Base-by-base conservation (phyloP, 2,329 filamentous ascomycete genomes). In the Paraphoma chrysanthemicola region DNA sequence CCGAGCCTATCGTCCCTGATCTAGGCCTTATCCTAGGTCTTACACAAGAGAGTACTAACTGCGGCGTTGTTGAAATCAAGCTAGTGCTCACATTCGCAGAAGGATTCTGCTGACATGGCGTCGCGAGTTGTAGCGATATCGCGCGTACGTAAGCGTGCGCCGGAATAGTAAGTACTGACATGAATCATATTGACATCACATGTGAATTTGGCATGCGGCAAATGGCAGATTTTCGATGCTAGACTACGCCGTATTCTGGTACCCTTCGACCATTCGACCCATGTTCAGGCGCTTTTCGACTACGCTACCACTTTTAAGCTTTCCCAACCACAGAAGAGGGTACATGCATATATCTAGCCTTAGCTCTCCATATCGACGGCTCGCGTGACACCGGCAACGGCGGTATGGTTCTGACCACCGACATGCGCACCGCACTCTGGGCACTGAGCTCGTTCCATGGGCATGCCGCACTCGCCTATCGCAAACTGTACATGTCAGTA, bases 391-490 rank as follows among this genome's bases (percentile, higher is more conserved):
- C 88, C 88, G 12, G 68, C 75, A 0, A 77, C 81, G n/a, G 81
- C 57, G 8, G 8, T 51, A 69, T 90, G 86, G 39, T 81, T 9
- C 44, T 63, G 67, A 0, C 88, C 88, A 2, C 88, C 88, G 30
- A 91, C 81, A 0, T 72, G 58, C 1, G 80, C 79, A 1, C 80
- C 82, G 60, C 89, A 92, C 59, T 90, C 83, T 0, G 88, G 87
- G 62, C 89, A 92, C 1, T 71, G 71, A 1, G 87, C 82, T 16
- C 66, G 52, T 69, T 91, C 58, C 85, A 89, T 88, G 0, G 88
- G 85, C 81, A 86, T 85, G 1, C 88, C 88, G 64, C 88, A 90
- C 57, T 90, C 85, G 0, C 87, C 87, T 31, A 90, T 80, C 0
- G 86, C 85, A 60, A 90, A 83, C 61, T 71, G 23, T 30, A 2